Percentiles rank a stretch among this genome's conserved stretches.
phyloP scores from a whole-genome alignment of 1,284 basidiomycete species.

The Moesziomyces globuligerus region DNA sequence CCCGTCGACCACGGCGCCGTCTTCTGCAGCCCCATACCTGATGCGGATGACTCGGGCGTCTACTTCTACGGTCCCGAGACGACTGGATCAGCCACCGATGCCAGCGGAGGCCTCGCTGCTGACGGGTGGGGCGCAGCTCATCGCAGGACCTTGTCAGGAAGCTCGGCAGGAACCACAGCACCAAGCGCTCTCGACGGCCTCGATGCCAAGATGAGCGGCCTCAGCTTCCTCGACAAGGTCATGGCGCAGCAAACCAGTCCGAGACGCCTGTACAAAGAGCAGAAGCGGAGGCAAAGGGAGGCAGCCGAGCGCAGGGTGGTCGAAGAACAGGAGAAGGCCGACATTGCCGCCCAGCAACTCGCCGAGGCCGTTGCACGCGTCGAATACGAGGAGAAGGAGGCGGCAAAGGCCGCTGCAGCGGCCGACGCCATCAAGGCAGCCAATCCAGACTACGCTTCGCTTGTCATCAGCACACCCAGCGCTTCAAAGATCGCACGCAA shows the following conservation, averaged over 20 bases:
- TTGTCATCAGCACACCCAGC: conserved; percentile 37
- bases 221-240: conserved; percentile 62
- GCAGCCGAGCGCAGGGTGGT: conserved; percentile 18
- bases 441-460: conserved; percentile 39
- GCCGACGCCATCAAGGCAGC: conserved; percentile 38
- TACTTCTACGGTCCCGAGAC: conserved; percentile 24
- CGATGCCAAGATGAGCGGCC: conserved; percentile 55
- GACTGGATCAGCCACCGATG: neutral
- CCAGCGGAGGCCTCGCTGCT: conserved; percentile 29
- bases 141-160: conserved; percentile 24
- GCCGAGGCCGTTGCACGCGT: conserved; percentile 36
- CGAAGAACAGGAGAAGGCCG: conserved; percentile 28
- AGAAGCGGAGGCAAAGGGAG: conserved; percentile 51
- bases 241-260: conserved; percentile 63
- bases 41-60: conserved; percentile 50
- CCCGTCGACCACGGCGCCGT: conserved; percentile 37
- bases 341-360: conserved; percentile 24
- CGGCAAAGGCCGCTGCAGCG: conserved; percentile 34
- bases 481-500: conserved; percentile 22
- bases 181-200: conserved; percentile 29
- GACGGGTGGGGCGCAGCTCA: conserved; percentile 36
- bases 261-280: conserved; percentile 53
- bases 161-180: conserved; percentile 28
- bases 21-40: conserved; percentile 30
- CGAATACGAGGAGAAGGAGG: conserved; percentile 32